phyloP scores from a whole-genome alignment of 176 grass and related monocot species.

The Aegilops sharonensis region DNA sequence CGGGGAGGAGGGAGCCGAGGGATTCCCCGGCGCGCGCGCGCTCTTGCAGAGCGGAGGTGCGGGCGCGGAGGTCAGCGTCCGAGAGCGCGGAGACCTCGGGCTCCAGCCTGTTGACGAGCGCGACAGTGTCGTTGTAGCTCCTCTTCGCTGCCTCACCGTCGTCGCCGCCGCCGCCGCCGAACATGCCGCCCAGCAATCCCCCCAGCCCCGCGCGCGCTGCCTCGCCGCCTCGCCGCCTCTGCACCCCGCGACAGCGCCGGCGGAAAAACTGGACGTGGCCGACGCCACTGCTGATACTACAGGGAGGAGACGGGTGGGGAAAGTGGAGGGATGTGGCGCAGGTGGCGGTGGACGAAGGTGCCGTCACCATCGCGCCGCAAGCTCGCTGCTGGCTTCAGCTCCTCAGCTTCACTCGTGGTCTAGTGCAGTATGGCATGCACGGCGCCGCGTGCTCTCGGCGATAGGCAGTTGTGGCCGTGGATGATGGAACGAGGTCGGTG shows the following conservation, averaged over 20 bases:
- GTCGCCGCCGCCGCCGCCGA: conserved; percentile 71
- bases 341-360: conserved; percentile 26
- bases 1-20: conserved; percentile 86
- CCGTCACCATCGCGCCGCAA: conserved; percentile 20
- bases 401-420: conserved; percentile 1
- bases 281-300: background rate
- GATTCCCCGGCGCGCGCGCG: conserved; percentile 66
- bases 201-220: conserved; percentile 43
- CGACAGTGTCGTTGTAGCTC: conserved; percentile 57
- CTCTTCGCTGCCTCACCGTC: conserved; percentile 76
- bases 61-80: conserved; percentile 65
- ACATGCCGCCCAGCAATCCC: conserved; percentile 74
- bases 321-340: conserved; percentile 13
- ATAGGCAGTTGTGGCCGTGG: conserved; percentile 27
- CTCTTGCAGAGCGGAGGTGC: conserved; percentile 63
- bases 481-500: conserved; percentile 8
- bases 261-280: background rate
- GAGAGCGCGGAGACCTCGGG: conserved; percentile 65
- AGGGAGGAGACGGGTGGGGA: background rate
- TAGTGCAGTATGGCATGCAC: conserved; percentile 24
- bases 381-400: background rate
- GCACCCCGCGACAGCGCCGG: background rate
- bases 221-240: background rate
- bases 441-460: conserved; percentile 40
- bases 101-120: conserved; percentile 71